Evolutionary conservation across 1,284 basidiomycete genomes (phyloP).

Genomic region (Cryptococcus sp.): DNA sequence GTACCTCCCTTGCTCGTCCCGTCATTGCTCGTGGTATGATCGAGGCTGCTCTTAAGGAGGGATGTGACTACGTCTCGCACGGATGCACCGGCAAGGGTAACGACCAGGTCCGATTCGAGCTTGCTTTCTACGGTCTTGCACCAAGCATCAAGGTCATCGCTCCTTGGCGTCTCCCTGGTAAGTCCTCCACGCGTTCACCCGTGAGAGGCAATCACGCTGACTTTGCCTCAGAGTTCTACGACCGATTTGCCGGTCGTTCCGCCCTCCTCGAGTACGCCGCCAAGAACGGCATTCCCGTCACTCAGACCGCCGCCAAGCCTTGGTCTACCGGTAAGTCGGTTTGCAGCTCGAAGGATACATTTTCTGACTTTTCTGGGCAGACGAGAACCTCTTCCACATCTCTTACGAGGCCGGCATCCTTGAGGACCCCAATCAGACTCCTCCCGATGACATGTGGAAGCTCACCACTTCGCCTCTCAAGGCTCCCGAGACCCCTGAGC

Average conservation of each 20-base stretch:
- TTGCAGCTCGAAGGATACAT: neutral
- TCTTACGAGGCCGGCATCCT: slow-evolving; percentile 99
- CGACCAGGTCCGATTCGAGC: slow-evolving; percentile 98
- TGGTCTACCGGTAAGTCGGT: slow-evolving; percentile 76
- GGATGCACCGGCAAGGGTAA: slow-evolving; percentile 99
- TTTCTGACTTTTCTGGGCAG: slow-evolving; percentile 43
- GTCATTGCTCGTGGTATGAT: slow-evolving; percentile 99
- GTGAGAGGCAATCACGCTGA: neutral
- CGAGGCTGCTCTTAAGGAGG: slow-evolving; percentile 81
- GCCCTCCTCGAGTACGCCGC: slow-evolving; percentile 89
- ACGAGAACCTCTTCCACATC: slow-evolving; percentile 99
- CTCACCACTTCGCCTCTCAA: slow-evolving; percentile 81
- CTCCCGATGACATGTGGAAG: slow-evolving; percentile 99
- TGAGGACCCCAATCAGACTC: slow-evolving; percentile 93
- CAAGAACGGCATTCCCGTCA: slow-evolving; percentile 86
- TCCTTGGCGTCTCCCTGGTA: slow-evolving; percentile 93
- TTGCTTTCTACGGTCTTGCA: slow-evolving; percentile 98
- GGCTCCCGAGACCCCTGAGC: slow-evolving; percentile 79
- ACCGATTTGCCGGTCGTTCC: slow-evolving; percentile 92
- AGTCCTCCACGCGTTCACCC: slow-evolving; percentile 25
- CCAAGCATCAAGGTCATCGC: slow-evolving; percentile 99
- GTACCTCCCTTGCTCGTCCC: slow-evolving; percentile 94
- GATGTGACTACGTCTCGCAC: slow-evolving; percentile 95
- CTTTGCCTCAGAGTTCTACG: slow-evolving; percentile 76
- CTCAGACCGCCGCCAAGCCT: slow-evolving; percentile 94